Evolutionary conservation across 208 protist genomes (phyloP), one percentile per base, ranked within the genome.

Genomic region (Crithidia bombi): DNA sequence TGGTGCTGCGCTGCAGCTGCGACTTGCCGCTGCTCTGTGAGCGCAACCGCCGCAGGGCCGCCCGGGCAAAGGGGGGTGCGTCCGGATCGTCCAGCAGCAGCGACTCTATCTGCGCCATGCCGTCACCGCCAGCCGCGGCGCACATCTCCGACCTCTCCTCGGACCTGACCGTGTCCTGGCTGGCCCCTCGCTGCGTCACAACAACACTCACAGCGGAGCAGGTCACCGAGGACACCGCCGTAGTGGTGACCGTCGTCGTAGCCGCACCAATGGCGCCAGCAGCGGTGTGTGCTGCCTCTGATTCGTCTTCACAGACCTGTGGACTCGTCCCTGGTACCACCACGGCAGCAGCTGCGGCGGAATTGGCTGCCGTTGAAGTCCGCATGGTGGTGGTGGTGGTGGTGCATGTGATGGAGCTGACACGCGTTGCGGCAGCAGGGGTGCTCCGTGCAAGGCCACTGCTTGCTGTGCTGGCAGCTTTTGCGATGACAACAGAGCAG

Each of bases 11-110:
- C 11, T 41, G n/a, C 10, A 30, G 46, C 38, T 43, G 38, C 38
- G 7, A 14, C 7, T 23, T 51, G 21, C 14, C 38, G 14, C 21
- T 6, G 56, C 32, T 7, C 39, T 57, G 59, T 36, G 41, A 33
- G 46, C 55, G 38, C 19, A 67, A 36, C 26, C 51, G 58, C 23
- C 56, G 49, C 43, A 43, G 23, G 19, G 69, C 69, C 5, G 61
- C 69, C 61, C 55, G 57, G 10, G 69, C 69, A 38, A 67, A 67
- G 5, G 69, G 69, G 11, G 69, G 69, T 19, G 69, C 69, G n/a
- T 75, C 69, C 3, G 69, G 69, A 43, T 75, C 50, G 25, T 67
- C 69, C 17, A 75, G 52, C 43, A 75, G 41, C 41, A 75, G 19
- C 23, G 43, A n/a, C 6, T 64, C 51, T 33, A 75, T 35, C 50